phyloP scores from a whole-genome alignment of 2,329 filamentous ascomycete species.

The Bertia moriformis region DNA sequence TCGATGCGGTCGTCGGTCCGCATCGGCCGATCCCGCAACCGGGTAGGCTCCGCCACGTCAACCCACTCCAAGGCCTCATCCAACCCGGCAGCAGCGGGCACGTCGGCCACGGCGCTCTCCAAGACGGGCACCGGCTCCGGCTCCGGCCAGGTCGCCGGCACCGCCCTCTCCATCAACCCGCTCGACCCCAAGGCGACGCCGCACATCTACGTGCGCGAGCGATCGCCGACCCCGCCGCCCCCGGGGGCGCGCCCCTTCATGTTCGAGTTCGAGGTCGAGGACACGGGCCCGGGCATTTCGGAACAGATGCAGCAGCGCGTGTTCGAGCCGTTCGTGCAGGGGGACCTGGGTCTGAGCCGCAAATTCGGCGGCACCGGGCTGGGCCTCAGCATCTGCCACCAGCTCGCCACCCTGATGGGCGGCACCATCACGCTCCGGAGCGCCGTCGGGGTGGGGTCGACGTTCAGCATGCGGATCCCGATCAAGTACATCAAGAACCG shows the following conservation, averaged over 20 bases:
- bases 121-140: constrained; percentile 8
- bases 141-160: constrained; percentile 21
- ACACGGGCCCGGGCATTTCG: constrained; percentile 76
- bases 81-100: constrained; percentile 23
- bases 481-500: constrained; percentile 61
- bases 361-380: constrained; percentile 82
- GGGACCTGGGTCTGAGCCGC: constrained; percentile 76
- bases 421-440: constrained; percentile 62
- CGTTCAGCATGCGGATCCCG: constrained; percentile 72
- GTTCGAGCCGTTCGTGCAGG: constrained; percentile 89
- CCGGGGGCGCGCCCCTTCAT: constrained; percentile 47
- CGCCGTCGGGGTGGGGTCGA: constrained; percentile 58
- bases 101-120: constrained; percentile 11
- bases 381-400: constrained; percentile 77
- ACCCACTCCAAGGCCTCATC: constrained; percentile 30
- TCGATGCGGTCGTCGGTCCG: constrained; percentile 28
- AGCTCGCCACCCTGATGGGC: constrained; percentile 71
- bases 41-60: constrained; percentile 28
- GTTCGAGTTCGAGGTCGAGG: constrained; percentile 80
- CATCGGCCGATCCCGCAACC: constrained; percentile 23
- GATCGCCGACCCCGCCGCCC: constrained; percentile 45
- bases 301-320: constrained; percentile 65
- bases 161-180: constrained; percentile 47
- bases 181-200: constrained; percentile 36
- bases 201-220: constrained; percentile 33